phyloP scores from a whole-genome alignment of 768 basidiomycete species.

The Tylopilus subfusipes region DNA sequence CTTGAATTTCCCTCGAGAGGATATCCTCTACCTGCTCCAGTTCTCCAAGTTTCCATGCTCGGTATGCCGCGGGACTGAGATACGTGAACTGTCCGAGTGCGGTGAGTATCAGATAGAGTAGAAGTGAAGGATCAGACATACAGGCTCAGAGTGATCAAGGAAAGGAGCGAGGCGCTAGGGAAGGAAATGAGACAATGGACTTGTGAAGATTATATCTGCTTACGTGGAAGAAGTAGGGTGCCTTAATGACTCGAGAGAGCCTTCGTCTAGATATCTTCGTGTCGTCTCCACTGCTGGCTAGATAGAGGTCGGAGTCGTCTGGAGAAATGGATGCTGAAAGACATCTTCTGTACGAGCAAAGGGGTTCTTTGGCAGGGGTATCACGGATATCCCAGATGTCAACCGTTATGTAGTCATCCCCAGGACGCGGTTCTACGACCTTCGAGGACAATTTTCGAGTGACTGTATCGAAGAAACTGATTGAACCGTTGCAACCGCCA shows the following conservation, averaged over 20 bases:
- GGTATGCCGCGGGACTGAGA: background rate
- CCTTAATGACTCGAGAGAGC: background rate
- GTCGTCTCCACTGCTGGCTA: background rate
- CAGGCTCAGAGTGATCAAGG: background rate
- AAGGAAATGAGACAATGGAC: background rate
- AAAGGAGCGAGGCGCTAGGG: slow-evolving; percentile 5
- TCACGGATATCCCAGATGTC: slow-evolving; percentile 14
- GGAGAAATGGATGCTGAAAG: background rate
- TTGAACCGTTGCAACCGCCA: slow-evolving; percentile 7
- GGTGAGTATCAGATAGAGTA: background rate
- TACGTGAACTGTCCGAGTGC: slow-evolving; percentile 11
- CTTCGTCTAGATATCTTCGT: background rate
- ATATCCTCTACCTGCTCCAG: slow-evolving; percentile 3
- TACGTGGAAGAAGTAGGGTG: slow-evolving; percentile 1
- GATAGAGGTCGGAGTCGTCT: background rate
- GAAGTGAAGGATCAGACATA: background rate
- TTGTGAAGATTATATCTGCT: background rate
- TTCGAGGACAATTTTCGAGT: background rate
- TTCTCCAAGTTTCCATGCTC: slow-evolving; percentile 7
- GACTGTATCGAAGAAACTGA: slow-evolving; percentile 11
- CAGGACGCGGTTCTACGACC: background rate
- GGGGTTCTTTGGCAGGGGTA: background rate
- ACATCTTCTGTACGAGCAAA: background rate
- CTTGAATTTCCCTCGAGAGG: slow-evolving; percentile 10
- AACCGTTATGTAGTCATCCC: slow-evolving; percentile 2